phyloP scores from a whole-genome alignment of 495 filamentous ascomycete species.

The Pseudevernia furfuracea region DNA sequence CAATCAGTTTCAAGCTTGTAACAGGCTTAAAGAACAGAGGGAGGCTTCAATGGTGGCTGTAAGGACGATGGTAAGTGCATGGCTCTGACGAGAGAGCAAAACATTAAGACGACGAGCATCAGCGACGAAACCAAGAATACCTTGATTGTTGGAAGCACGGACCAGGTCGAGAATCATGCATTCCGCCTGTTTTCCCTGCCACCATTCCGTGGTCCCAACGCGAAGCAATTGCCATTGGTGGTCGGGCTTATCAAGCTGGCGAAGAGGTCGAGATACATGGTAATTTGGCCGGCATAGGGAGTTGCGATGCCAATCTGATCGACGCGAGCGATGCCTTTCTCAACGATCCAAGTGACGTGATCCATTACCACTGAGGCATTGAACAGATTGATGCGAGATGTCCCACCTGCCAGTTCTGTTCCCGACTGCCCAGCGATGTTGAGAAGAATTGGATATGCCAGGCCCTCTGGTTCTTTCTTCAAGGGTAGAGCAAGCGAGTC shows the following conservation, averaged over 20 bases:
- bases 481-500: background rate
- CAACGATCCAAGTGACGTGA: background rate
- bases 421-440: background rate
- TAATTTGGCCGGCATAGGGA: background rate
- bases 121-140: background rate
- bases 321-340: background rate
- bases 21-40: no score
- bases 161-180: constrained; percentile 4
- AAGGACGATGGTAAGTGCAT: background rate
- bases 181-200: background rate
- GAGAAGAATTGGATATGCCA: background rate
- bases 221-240: background rate
- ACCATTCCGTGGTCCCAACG: background rate
- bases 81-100: background rate
- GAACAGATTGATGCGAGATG: background rate
- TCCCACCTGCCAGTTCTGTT: background rate
- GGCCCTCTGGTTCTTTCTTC: background rate
- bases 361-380: background rate
- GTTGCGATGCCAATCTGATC: background rate
- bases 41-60: no score
- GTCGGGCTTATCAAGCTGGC: background rate
- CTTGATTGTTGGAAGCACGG: background rate
- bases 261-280: background rate
- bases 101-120: background rate
- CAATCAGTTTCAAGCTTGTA: no score